Evolutionary conservation across 345 rosid genomes (phyloP).

Genomic region (Moringa oleifera): DNA sequence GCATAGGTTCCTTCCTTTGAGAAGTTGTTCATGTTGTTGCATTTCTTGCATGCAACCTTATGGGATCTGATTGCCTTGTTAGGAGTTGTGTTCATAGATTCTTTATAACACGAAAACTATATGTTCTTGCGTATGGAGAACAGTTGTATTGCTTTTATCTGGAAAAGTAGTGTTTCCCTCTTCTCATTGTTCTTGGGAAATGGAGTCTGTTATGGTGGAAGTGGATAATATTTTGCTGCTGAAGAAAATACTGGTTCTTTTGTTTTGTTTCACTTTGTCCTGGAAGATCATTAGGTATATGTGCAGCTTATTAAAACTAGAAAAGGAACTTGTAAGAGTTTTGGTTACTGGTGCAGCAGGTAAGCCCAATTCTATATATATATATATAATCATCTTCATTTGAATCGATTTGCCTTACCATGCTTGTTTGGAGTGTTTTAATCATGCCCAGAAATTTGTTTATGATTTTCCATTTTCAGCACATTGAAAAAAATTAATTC

Average conservation of each 20-base stretch:
- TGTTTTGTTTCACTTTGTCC: slow-evolving; percentile 35
- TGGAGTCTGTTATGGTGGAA: slow-evolving; percentile 25
- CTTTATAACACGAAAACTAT: slow-evolving; percentile 2
- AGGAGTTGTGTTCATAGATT: slow-evolving; percentile 4
- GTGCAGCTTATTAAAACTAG: slow-evolving; percentile 44
- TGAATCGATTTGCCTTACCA: no score
- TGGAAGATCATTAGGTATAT: slow-evolving; percentile 55
- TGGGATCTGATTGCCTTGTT: slow-evolving; percentile 21
- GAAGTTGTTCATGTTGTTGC: slow-evolving; percentile 5
- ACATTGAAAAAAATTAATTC: background rate
- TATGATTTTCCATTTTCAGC: background rate
- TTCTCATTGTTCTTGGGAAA: slow-evolving; percentile 7
- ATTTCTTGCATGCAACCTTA: slow-evolving; percentile 13
- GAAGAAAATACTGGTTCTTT: slow-evolving; percentile 46
- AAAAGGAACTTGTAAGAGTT: slow-evolving; percentile 57
- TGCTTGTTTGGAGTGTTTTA: no score
- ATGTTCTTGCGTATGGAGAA: background rate
- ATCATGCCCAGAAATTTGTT: background rate
- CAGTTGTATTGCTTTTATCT: slow-evolving; percentile 10
- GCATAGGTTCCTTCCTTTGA: slow-evolving; percentile 22
- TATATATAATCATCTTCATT: no score
- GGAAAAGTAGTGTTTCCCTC: slow-evolving; percentile 7
- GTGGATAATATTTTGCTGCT: slow-evolving; percentile 23
- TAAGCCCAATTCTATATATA: slow-evolving; percentile 18
- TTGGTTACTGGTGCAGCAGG: slow-evolving; percentile 86